Evolutionary conservation across 768 basidiomycete species (phyloP).

Genomic region (Mycena latifolia): DNA sequence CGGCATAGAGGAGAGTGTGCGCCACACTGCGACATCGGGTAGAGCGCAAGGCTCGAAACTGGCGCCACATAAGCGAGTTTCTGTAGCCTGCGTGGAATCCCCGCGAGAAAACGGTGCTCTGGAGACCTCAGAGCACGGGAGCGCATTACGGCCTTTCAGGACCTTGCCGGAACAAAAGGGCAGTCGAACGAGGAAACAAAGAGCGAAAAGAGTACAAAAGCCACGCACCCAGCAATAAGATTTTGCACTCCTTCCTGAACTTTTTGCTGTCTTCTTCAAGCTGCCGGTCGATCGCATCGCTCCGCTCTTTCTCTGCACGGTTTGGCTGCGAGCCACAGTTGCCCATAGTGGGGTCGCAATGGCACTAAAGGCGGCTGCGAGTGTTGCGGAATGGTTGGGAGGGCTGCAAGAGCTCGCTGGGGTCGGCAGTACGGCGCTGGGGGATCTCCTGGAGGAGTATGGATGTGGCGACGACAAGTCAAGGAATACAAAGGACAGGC

Average conservation of each 20-base stretch:
- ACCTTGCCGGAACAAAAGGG: slow-evolving; percentile 19
- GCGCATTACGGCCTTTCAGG: not conserved
- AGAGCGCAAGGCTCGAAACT: no score
- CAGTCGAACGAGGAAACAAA: slow-evolving; percentile 17
- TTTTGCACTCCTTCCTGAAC: slow-evolving; percentile 71
- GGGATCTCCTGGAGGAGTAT: not conserved
- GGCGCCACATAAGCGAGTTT: no score
- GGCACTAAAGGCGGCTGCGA: not conserved
- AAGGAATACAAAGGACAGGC: slow-evolving; percentile 19
- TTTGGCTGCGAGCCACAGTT: slow-evolving; percentile 33
- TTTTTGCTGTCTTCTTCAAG: slow-evolving; percentile 67
- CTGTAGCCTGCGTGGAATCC: no score
- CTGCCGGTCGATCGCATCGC: slow-evolving; percentile 69
- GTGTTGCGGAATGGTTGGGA: not conserved
- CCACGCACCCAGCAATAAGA: slow-evolving; percentile 63
- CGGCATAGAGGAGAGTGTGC: no score
- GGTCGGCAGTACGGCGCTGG: not conserved
- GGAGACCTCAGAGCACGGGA: not conserved
- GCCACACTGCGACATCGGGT: no score
- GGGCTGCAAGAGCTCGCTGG: not conserved
- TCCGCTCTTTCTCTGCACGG: slow-evolving; percentile 31
- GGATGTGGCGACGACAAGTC: no score
- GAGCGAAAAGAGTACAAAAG: slow-evolving; percentile 21
- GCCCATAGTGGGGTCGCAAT: slow-evolving; percentile 26
- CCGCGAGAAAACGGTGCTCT: not conserved